A percentile compares a stretch with the other conserved stretches of the same genome.
These are phyloP conservation scores for Lagenaria siceraria DNA, from an alignment of 306 rosid species.

Conservation along the genomic window DNA sequence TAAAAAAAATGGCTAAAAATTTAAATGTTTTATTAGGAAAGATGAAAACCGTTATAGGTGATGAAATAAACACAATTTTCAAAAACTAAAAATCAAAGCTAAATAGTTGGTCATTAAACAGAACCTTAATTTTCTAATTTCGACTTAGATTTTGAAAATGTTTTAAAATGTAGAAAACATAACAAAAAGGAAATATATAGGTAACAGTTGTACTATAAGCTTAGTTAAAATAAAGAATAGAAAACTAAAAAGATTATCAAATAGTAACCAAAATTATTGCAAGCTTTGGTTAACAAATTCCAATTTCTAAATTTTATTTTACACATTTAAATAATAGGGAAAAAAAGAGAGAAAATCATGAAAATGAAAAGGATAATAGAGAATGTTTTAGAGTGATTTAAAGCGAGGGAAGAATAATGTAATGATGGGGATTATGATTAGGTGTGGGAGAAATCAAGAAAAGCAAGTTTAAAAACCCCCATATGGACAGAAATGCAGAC, in stretches of 20 bases:
- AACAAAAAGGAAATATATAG: too few species aligned
- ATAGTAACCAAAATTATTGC: background rate
- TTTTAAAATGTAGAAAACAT: background rate
- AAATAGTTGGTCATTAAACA: too few species aligned
- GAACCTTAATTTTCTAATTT: too few species aligned
- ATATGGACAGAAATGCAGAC: constrained; percentile 20
- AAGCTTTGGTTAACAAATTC: too few species aligned
- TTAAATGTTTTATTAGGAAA: background rate
- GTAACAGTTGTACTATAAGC: too few species aligned
- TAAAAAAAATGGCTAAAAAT: too few species aligned
- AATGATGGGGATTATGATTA: background rate
- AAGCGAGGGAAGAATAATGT: background rate
- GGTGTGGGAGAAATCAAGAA: constrained; percentile 3
- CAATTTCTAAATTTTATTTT: background rate
- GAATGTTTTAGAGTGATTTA: background rate
- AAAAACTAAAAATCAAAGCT: too few species aligned
- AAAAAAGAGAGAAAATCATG: constrained; percentile 8
- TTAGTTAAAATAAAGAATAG: too few species aligned
- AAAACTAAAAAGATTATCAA: too few species aligned
- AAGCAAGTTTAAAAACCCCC: constrained; percentile 37
- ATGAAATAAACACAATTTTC: background rate
- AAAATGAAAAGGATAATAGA: background rate
- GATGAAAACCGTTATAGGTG: background rate
- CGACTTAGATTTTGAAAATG: background rate
- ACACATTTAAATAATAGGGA: background rate